Percentiles rank a stretch among this genome's conserved stretches.
Conservation (phyloP, 2,329 filamentous ascomycete species). For the Orbilia ellipsospora region DNA sequence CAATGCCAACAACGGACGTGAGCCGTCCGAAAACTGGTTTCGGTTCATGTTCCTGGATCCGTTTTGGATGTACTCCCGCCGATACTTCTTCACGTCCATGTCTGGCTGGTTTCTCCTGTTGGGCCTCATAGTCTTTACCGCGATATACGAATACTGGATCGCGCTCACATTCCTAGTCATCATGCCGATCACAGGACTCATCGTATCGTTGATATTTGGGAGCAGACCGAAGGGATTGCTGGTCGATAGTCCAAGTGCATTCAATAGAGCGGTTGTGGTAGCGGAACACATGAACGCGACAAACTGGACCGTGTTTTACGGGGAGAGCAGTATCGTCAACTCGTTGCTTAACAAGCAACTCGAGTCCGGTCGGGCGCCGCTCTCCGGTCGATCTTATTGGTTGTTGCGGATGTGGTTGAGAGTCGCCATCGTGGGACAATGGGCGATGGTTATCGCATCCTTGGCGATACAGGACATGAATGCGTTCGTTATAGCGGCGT, state of each 20-base stretch:
- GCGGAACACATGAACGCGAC: slow-evolving; percentile 50
- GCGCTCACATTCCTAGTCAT: slow-evolving; percentile 29
- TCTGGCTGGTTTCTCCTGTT: slow-evolving; percentile 24
- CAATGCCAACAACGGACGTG: slow-evolving; percentile 8
- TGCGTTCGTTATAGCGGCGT: slow-evolving; percentile 34
- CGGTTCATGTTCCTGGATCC: slow-evolving; percentile 29
- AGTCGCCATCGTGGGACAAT: slow-evolving; percentile 27
- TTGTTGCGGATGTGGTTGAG: slow-evolving; percentile 24
- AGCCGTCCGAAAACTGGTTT: slow-evolving; percentile 27
- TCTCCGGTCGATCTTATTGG: slow-evolving; percentile 1
- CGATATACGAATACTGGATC: slow-evolving; percentile 37
- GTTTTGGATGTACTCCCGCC: slow-evolving; percentile 37
- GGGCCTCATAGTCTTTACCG: slow-evolving; percentile 26
- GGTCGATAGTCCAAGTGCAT: slow-evolving; percentile 22
- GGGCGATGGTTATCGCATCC: slow-evolving; percentile 40
- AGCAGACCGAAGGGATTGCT: slow-evolving; percentile 36
- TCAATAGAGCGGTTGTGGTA: slow-evolving; percentile 35
- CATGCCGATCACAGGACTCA: slow-evolving; percentile 25
- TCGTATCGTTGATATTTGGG: slow-evolving; percentile 37
- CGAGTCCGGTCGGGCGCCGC: slow-evolving; percentile 21
- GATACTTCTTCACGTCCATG: slow-evolving; percentile 34
- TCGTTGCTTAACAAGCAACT: slow-evolving; percentile 46
- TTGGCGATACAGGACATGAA: slow-evolving; percentile 35
- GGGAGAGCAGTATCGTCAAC: slow-evolving; percentile 46
- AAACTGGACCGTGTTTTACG: slow-evolving; percentile 46